Evolutionary conservation across 306 rosid species (phyloP).

Genomic region (Sicyos baderoa): DNA sequence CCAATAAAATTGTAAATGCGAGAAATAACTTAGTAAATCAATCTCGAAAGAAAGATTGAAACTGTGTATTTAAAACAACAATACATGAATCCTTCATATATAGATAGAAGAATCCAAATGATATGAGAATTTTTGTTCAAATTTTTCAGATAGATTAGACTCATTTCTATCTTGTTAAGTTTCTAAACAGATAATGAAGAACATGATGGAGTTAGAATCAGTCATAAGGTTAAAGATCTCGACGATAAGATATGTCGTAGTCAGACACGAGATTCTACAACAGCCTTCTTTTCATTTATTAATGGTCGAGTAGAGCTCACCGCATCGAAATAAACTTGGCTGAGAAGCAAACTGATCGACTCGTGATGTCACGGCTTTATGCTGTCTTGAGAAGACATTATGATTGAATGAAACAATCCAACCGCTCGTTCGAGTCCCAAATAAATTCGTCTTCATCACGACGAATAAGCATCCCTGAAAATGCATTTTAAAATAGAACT

Average conservation of each 20-base stretch:
- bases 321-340: neutral
- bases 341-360: neutral
- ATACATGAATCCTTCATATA: neutral
- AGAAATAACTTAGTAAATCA: no score
- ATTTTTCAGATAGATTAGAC: neutral
- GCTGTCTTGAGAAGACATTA: neutral
- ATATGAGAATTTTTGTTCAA: neutral
- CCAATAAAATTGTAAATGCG: no score
- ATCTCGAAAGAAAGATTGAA: neutral
- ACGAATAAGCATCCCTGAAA: neutral
- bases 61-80: neutral
- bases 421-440: neutral
- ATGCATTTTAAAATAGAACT: slow-evolving; percentile 7
- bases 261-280: no score
- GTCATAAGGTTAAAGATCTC: neutral
- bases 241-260: neutral
- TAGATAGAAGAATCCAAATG: neutral
- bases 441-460: neutral
- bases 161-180: no score
- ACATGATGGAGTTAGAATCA: no score
- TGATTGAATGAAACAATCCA: neutral
- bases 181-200: no score
- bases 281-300: neutral
- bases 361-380: neutral
- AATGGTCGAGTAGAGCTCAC: neutral